These are phyloP conservation scores for Arabidopsis thaliana DNA, from an alignment of 345 rosid species.

Conservation along the genomic window DNA sequence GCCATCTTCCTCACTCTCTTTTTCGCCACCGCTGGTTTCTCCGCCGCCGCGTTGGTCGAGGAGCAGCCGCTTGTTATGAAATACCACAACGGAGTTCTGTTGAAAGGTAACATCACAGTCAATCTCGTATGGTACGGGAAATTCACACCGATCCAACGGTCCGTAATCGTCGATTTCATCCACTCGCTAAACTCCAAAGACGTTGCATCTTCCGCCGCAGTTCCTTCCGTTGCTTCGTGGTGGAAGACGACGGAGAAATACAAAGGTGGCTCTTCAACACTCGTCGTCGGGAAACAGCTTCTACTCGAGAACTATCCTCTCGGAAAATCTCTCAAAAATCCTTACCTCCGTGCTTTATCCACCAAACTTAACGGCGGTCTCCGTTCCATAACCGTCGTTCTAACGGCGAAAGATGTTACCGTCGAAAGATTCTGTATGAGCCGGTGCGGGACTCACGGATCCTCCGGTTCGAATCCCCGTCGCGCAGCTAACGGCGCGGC, in stretches of 20 bases:
- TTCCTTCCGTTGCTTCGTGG: slow-evolving; percentile 47
- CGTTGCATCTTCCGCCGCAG: slow-evolving; percentile 14
- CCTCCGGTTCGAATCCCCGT: slow-evolving; percentile 32
- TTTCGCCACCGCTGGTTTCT: slow-evolving; percentile 25
- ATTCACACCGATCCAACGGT: slow-evolving; percentile 45
- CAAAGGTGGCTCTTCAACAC: slow-evolving; percentile 42
- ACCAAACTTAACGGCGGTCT: slow-evolving; percentile 37
- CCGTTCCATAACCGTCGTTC: slow-evolving; percentile 57
- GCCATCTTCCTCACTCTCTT: slow-evolving; percentile 45
- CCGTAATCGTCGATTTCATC: slow-evolving; percentile 45
- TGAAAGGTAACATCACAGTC: slow-evolving; percentile 40
- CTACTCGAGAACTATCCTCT: slow-evolving; percentile 56
- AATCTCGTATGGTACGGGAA: slow-evolving; percentile 47
- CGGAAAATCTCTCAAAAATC: slow-evolving; percentile 55
- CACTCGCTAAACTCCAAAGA: slow-evolving; percentile 33
- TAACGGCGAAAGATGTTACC: slow-evolving; percentile 73
- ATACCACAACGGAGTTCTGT: slow-evolving; percentile 43
- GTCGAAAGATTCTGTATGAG: slow-evolving; percentile 79
- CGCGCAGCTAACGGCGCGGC: slow-evolving; percentile 45
- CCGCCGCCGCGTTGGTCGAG: slow-evolving; percentile 62
- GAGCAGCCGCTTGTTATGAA: slow-evolving; percentile 66
- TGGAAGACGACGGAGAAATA: slow-evolving; percentile 51
- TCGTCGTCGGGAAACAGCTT: slow-evolving; percentile 57
- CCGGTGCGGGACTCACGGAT: slow-evolving; percentile 77
- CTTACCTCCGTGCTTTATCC: slow-evolving; percentile 52